Percentiles rank a stretch among this genome's conserved stretches.
These are phyloP conservation scores for Ceratobasidium sp. DNA, from an alignment of 1,284 basidiomycete genomes.

Conservation along the genomic window DNA sequence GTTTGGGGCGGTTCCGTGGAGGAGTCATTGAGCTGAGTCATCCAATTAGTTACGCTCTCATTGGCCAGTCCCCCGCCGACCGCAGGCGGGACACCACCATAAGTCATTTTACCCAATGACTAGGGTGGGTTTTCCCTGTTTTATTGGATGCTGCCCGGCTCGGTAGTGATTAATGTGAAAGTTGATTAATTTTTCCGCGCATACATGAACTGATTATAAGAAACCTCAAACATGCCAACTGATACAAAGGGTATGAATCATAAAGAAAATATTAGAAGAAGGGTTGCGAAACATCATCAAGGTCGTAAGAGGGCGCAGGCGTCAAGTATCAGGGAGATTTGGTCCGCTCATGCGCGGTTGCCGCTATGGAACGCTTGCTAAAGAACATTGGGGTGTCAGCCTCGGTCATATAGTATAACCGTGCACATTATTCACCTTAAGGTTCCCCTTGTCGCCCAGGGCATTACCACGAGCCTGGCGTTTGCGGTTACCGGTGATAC, in stretches of 20 bases:
- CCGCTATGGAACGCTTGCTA: slow-evolving; percentile 42
- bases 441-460: slow-evolving; percentile 32
- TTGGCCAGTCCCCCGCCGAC: background rate
- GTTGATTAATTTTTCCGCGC: background rate
- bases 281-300: background rate
- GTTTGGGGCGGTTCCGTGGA: background rate
- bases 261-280: background rate
- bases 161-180: background rate
- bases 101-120: background rate
- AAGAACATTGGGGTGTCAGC: slow-evolving; percentile 1
- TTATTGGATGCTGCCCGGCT: no score
- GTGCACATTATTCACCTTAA: slow-evolving; percentile 26
- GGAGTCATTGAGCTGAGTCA: slow-evolving; percentile 12
- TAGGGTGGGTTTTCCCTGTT: background rate
- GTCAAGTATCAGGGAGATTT: background rate
- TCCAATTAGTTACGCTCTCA: background rate
- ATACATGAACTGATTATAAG: slow-evolving; percentile 15
- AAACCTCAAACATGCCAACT: slow-evolving; percentile 1
- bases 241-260: slow-evolving; percentile 12
- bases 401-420: background rate
- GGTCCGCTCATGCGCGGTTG: slow-evolving; percentile 25
- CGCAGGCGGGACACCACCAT: background rate
- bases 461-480: slow-evolving; percentile 48
- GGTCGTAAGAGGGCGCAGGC: background rate
- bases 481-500: slow-evolving; percentile 44